Evolutionary conservation across 2,329 filamentous ascomycete species (phyloP).

Genomic region (Penicillium concentricum): DNA sequence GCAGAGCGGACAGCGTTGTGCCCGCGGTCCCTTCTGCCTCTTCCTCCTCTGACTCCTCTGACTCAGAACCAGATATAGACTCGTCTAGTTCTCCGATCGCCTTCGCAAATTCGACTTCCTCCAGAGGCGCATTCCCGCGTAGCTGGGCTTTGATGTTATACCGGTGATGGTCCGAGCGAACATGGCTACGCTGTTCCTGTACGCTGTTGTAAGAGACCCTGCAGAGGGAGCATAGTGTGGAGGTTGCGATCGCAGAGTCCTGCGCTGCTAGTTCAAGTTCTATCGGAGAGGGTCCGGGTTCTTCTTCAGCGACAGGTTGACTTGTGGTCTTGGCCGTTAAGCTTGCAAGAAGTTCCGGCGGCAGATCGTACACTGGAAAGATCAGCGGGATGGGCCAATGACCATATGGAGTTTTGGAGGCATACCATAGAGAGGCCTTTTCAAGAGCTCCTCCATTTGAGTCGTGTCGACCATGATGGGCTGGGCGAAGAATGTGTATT

Average conservation of each 20-base stretch:
- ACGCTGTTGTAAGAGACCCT: conserved; percentile 68
- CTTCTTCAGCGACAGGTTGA: conserved; percentile 28
- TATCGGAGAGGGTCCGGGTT: conserved; percentile 21
- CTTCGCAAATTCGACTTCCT: conserved; percentile 81
- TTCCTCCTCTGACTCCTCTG: conserved; percentile 68
- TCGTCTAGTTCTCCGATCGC: conserved; percentile 84
- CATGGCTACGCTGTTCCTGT: conserved; percentile 79
- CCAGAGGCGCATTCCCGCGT: conserved; percentile 68
- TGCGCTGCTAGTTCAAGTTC: conserved; percentile 37
- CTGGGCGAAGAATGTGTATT: conserved; percentile 11
- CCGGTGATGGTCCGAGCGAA: conserved; percentile 84
- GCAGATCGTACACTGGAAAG: conserved; percentile 74
- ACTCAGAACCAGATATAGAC: conserved; percentile 78
- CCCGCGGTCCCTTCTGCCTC: conserved; percentile 45
- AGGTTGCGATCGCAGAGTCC: conserved; percentile 46
- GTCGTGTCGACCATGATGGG: conserved; percentile 22
- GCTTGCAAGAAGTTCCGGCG: conserved; percentile 67
- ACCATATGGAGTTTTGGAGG: background rate
- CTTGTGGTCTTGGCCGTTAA: conserved; percentile 59
- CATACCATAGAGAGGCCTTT: conserved; percentile 52
- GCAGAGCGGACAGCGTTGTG: conserved; percentile 66
- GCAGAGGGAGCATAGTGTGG: conserved; percentile 81
- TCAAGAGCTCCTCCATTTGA: conserved; percentile 42
- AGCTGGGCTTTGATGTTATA: conserved; percentile 95
- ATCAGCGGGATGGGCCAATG: conserved; percentile 15